These are phyloP conservation scores for Chrysosporium keratinophilum DNA, from an alignment of 2,329 filamentous ascomycete genomes.

Conservation along the genomic window DNA sequence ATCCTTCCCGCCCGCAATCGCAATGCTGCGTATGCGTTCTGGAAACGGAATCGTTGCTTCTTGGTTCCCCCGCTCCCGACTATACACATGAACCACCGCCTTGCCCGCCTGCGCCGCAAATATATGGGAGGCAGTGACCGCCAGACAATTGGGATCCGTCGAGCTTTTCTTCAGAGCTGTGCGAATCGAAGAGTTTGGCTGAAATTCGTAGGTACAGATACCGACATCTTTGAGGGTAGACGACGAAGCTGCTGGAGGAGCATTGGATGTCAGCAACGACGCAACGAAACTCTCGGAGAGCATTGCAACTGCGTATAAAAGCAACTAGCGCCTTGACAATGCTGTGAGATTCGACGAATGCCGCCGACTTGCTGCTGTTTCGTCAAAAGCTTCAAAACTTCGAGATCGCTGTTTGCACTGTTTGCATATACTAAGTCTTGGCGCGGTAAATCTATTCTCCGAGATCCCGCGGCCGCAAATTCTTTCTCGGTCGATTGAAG, in stretches of 20 bases:
- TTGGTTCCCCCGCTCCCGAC: constrained; percentile 68
- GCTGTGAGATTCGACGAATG: not conserved
- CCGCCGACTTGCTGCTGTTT: not conserved
- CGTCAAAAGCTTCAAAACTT: not conserved
- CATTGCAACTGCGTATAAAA: constrained; percentile 25
- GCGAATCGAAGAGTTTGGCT: constrained; percentile 65
- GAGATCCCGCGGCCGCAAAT: not conserved
- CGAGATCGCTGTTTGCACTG: constrained; percentile 1
- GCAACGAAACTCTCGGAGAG: constrained; percentile 41
- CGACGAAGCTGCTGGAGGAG: constrained; percentile 29
- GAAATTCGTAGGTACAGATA: constrained; percentile 74
- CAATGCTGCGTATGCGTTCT: constrained; percentile 71
- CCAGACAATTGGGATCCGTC: constrained; percentile 65
- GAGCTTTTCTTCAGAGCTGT: constrained; percentile 86
- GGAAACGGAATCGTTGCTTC: constrained; percentile 81
- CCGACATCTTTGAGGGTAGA: constrained; percentile 63
- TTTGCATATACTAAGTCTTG: not conserved
- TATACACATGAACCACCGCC: constrained; percentile 88
- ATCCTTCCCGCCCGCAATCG: constrained; percentile 54
- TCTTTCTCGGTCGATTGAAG: not conserved
- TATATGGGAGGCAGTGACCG: constrained; percentile 68
- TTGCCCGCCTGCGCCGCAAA: constrained; percentile 89
- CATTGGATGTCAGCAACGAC: constrained; percentile 32
- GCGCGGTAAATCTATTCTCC: constrained; percentile 1
- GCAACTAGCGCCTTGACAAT: not conserved